Evolutionary conservation across 1,139 yeast genomes (phyloP), one percentile per base, ranked within the genome.

Genomic region (Meyerozyma smithsonii): DNA sequence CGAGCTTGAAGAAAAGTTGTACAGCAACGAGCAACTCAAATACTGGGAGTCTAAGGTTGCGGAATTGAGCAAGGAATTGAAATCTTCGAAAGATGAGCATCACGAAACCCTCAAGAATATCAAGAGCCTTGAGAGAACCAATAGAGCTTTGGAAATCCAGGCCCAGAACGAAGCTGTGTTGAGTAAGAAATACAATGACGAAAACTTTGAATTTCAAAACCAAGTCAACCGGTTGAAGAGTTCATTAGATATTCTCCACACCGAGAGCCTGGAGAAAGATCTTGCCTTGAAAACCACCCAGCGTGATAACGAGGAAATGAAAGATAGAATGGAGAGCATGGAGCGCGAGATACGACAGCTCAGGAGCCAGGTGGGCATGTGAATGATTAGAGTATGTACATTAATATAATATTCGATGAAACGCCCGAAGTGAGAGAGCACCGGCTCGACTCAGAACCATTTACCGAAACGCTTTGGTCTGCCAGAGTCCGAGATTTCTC

Each of bases 261-360:
- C 53, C 35, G 66, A 71, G 47, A 59, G 54, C 54, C 66, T 58
- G 62, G 80, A 59, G 47, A 74, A 56, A 59, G 78, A 58, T 48
- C 63, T 58, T 50, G 64, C 44, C 43, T 52, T 52, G 28, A 69
- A 64, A 38, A 49, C 62, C 4, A 49, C 53, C 28, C 69, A 69
- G 44, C 56, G 74, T 39, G 72, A 69, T 36, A 59, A 55, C 26
- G 45, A 72, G 6, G 81, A 79, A 38, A 62, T 74, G 46, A 76
- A 75, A 47, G 87, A 81, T 46, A 64, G 64, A 36, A 62, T 77
- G 39, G 58, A 79, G 43, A 62, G 74, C 42, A 57, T 83, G 47
- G 89, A 85, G 57, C 77, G 70, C 51, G 95, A 86, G 54, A 61
- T 84, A 14, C 69, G 76, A 37, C 81, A 78, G 43, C 79, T 89